Evolutionary conservation across 2,329 filamentous ascomycete genomes (phyloP), one percentile per base, ranked within the genome.

Genomic region (Cladosporium sp.): DNA sequence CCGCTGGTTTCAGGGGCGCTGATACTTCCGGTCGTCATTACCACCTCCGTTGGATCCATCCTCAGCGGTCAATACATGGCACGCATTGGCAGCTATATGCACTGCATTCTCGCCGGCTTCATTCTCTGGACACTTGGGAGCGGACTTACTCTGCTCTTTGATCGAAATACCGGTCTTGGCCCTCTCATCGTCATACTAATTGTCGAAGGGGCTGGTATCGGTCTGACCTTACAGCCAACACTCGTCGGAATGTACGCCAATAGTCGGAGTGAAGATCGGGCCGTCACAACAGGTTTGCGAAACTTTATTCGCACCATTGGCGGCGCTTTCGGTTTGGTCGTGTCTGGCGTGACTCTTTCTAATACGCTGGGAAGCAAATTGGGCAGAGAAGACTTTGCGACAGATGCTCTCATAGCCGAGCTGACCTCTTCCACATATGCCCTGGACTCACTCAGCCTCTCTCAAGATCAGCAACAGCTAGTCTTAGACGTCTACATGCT

Each of bases 241-340:
- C 56, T 71, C 6, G 62, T 72, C 0, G 69, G 63, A 1, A 57
- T 70, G 43, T 65, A 70, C 33, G 69, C 70, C 20, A 67, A 70
- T 50, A 63, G 61, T 0, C 60, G 60, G 4, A 66, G 60, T 35
- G 62, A 65, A 22, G 65, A 69, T 33, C 63, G 69, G 0, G 69
- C 70, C 9, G 68, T 72, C 29, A 63, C 66, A 2, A 72, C 66
- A 2, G 64, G 66, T 0, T 58, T 67, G 18, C 63, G 70, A n/a
- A 71, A 70, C 48, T 71, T 72, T 40, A 57, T 69, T 27, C 63
- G 70, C 8, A 63, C 62, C 6, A 57, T 68, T 3, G 69, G 70
- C 8, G 69, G 69, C 29, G 43, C 43, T 15, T 48, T 56, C 12
- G 63, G 67, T 5, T 58, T 65, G n/a, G 67, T 67, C 0, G 60